Percentiles rank a stretch among this genome's conserved stretches.
These are phyloP conservation scores for Camellia sinensis DNA, from an alignment of 148 eudicot species.

Conservation along the genomic window DNA sequence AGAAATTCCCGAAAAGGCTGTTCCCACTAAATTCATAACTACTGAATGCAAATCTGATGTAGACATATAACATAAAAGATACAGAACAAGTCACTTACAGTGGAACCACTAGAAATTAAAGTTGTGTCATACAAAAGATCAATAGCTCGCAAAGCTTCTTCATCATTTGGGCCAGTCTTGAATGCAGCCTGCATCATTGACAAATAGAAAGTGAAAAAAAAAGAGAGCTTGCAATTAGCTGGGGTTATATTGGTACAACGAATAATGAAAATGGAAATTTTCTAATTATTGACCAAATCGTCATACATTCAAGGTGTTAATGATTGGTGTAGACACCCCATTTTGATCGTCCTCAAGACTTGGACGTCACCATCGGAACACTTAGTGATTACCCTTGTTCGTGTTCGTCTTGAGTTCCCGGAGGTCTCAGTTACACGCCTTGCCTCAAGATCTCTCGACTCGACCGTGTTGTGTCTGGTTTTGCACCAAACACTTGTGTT, in stretches of 20 bases:
- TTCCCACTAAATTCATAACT: neutral
- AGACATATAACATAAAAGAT: neutral
- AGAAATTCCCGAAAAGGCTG: neutral
- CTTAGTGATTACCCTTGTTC: too few species aligned
- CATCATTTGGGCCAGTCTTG: conserved; percentile 60
- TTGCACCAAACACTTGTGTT: too few species aligned
- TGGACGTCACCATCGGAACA: too few species aligned
- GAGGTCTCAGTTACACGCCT: too few species aligned
- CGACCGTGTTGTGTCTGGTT: too few species aligned
- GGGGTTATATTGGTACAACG: neutral
- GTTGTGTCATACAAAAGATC: conserved; percentile 93
- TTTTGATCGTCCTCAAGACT: too few species aligned
- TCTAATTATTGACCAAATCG: neutral
- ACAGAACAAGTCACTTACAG: conserved; percentile 52
- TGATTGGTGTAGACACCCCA: too few species aligned
- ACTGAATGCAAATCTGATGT: neutral
- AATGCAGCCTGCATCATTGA: conserved; percentile 56
- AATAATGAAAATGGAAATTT: neutral
- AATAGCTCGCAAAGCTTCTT: conserved; percentile 79
- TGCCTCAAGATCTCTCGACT: too few species aligned
- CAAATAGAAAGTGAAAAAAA: neutral
- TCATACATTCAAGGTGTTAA: conserved; percentile 75
- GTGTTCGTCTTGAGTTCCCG: too few species aligned
- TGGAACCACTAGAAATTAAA: conserved; percentile 81
- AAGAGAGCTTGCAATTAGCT: neutral